Evolutionary conservation across 192 early-diverging fungal species (phyloP).

Genomic region (Backusella mclennaniae): DNA sequence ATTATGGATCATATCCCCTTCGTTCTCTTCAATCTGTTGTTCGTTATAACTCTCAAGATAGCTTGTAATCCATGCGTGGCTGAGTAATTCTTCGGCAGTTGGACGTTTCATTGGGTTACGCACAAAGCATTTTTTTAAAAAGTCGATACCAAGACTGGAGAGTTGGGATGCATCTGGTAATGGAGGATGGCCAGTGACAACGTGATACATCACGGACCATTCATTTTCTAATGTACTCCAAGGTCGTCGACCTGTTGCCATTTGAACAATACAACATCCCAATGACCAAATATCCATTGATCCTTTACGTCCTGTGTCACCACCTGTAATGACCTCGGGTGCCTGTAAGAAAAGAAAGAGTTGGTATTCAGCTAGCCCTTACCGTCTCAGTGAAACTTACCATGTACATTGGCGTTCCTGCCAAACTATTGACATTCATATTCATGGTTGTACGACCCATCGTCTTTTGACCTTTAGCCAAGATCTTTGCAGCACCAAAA

Average conservation of each 20-base stretch:
- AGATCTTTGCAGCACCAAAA: conserved; percentile 89
- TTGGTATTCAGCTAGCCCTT: neutral
- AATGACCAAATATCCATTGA: conserved; percentile 93
- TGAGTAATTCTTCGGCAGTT: conserved; percentile 71
- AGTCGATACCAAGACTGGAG: conserved; percentile 67
- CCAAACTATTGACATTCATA: conserved; percentile 61
- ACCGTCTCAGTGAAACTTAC: conserved; percentile 14
- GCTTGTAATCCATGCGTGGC: conserved; percentile 68
- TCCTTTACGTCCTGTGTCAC: conserved; percentile 68
- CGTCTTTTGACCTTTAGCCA: conserved; percentile 71
- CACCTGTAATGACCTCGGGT: conserved; percentile 83
- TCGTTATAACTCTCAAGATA: conserved; percentile 28
- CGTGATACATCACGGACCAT: conserved; percentile 94
- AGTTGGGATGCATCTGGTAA: conserved; percentile 71
- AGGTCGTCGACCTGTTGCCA: conserved; percentile 86
- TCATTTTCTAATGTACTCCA: conserved; percentile 91
- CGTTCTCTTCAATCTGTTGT: neutral
- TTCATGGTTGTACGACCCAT: conserved; percentile 43
- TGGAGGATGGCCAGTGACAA: conserved; percentile 73
- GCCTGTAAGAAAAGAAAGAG: conserved; percentile 24
- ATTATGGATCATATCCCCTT: neutral
- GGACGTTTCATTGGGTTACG: conserved; percentile 70
- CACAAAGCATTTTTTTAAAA: conserved; percentile 77
- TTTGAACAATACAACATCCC: conserved; percentile 89
- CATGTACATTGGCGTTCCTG: conserved; percentile 71